Evolutionary conservation across 2,329 filamentous ascomycete genomes (phyloP).

Genomic region (Venturia carpophila): DNA sequence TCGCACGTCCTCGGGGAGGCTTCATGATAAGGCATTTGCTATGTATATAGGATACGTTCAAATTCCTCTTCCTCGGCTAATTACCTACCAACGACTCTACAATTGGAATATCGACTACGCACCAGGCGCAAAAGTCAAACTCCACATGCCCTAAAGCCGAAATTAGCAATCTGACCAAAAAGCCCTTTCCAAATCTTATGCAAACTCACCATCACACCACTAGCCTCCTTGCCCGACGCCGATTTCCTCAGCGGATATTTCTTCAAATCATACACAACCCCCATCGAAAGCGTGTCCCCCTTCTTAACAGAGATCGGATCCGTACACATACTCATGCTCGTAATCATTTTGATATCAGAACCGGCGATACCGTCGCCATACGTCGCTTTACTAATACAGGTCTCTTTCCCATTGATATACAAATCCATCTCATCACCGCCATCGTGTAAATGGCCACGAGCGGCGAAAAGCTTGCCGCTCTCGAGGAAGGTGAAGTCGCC

Average conservation of each 20-base stretch:
- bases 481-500: slow-evolving; percentile 16
- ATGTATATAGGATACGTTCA: too few species aligned
- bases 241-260: slow-evolving; percentile 16
- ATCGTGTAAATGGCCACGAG: slow-evolving; percentile 14
- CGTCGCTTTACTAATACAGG: slow-evolving; percentile 15
- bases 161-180: background rate
- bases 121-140: slow-evolving; percentile 9
- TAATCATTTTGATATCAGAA: slow-evolving; percentile 14
- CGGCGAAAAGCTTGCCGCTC: slow-evolving; percentile 4
- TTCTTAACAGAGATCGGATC: slow-evolving; percentile 17
- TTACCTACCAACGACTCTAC: too few species aligned
- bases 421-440: slow-evolving; percentile 17
- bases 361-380: slow-evolving; percentile 8
- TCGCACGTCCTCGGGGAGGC: too few species aligned
- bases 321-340: slow-evolving; percentile 13
- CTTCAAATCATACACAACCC: slow-evolving; percentile 13
- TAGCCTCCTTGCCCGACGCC: slow-evolving; percentile 10
- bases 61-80: too few species aligned
- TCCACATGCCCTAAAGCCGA: background rate
- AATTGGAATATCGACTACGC: background rate
- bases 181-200: background rate
- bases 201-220: slow-evolving; percentile 14
- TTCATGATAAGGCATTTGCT: too few species aligned
- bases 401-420: slow-evolving; percentile 5
- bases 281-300: slow-evolving; percentile 16